Conservation (phyloP, 2,329 filamentous ascomycete species). For the Aspergillus fijiensis region DNA sequence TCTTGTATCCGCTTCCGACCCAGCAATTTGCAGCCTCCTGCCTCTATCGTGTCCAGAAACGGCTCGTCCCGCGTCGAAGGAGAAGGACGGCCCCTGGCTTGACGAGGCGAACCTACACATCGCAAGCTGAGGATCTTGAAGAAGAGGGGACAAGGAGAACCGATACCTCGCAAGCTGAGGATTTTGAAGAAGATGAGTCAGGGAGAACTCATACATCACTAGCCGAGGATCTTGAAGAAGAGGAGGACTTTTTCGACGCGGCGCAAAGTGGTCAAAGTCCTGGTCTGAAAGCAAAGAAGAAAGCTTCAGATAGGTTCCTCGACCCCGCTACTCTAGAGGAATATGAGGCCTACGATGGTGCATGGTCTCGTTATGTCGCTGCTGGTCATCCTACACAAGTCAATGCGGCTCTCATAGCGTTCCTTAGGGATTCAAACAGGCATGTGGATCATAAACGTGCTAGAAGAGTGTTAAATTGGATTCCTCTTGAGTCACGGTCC, state of each 20-base stretch:
- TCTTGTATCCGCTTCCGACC: conserved; percentile 39
- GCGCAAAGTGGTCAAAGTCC: conserved; percentile 1
- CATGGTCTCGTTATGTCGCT: conserved; percentile 43
- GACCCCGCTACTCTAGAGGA: conserved; percentile 4
- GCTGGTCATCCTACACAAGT: conserved; percentile 29
- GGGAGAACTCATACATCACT: too few species aligned
- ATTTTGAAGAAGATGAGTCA: too few species aligned
- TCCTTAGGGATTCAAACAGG: conserved; percentile 41
- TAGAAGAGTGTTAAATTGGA: conserved; percentile 47
- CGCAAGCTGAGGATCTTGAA: conserved; percentile 17
- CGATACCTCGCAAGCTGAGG: conserved; percentile 14
- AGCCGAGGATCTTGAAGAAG: neutral
- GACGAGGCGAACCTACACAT: conserved; percentile 27
- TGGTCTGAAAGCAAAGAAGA: conserved; percentile 18
- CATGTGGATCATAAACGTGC: conserved; percentile 43
- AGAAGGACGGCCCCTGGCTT: conserved; percentile 24
- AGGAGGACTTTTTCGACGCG: conserved; percentile 9
- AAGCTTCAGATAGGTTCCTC: conserved; percentile 21
- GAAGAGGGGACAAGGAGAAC: conserved; percentile 18
- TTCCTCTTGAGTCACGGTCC: conserved; percentile 39
- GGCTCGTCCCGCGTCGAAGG: conserved; percentile 27
- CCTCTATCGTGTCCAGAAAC: conserved; percentile 25
- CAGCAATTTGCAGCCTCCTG: conserved; percentile 25
- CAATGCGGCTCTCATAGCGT: conserved; percentile 34
- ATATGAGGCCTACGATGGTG: conserved; percentile 35